Conservation (phyloP, 148 eudicot species). For the Dysphania ambrosioides region DNA sequence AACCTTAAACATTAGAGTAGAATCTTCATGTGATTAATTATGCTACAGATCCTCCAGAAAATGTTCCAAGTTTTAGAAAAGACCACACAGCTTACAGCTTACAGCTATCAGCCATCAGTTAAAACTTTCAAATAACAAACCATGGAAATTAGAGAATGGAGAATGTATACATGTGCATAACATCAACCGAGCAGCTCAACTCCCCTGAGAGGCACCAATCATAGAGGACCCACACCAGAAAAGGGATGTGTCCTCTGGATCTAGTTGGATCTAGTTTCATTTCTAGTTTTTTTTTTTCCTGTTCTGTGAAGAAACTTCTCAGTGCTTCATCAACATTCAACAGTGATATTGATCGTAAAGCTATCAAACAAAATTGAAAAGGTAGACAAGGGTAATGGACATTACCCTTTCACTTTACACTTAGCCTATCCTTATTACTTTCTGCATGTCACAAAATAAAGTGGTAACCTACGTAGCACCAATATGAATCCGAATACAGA, state of each 20-base stretch:
- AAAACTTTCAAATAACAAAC: background rate
- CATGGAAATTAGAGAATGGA: slow-evolving; percentile 10
- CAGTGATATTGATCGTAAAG: slow-evolving; percentile 15
- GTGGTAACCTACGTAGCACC: too few relatives aligned
- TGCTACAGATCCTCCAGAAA: background rate
- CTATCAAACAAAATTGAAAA: slow-evolving; percentile 22
- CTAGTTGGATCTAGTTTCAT: too few relatives aligned
- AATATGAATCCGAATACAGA: too few relatives aligned
- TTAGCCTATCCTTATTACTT: slow-evolving; percentile 17
- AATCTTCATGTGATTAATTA: background rate
- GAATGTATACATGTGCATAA: slow-evolving; percentile 20
- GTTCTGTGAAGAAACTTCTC: background rate
- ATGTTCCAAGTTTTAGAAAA: background rate
- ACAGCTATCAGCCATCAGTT: background rate
- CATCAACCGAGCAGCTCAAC: slow-evolving; percentile 20
- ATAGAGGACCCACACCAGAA: slow-evolving; percentile 8
- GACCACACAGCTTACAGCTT: slow-evolving; percentile 5
- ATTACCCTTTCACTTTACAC: slow-evolving; percentile 22
- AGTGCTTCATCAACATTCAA: background rate
- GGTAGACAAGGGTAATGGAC: background rate
- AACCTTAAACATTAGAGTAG: background rate
- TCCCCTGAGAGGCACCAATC: slow-evolving; percentile 6
- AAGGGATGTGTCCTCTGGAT: slow-evolving; percentile 1
- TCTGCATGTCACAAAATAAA: slow-evolving; percentile 13
- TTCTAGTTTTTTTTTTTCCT: too few relatives aligned